Evolutionary conservation across 768 basidiomycete species (phyloP).

Genomic region (Amanita thiersii): DNA sequence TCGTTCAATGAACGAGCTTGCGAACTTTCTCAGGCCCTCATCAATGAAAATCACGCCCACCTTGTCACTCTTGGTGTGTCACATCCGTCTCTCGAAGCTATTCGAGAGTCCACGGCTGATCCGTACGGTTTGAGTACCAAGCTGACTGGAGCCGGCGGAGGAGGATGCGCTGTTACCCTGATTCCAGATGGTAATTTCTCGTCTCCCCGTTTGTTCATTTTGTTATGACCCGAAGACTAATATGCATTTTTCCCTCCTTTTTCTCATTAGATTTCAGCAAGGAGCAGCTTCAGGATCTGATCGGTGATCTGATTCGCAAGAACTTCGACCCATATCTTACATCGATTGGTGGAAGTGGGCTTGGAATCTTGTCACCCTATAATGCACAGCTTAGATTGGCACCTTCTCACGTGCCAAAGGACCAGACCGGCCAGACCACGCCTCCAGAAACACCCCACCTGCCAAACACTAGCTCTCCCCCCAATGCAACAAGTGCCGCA

Average conservation of each 20-base stretch:
- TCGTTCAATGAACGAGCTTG: slow-evolving; percentile 12
- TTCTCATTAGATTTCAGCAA: slow-evolving; percentile 59
- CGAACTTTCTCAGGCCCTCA: slow-evolving; percentile 48
- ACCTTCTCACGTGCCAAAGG: slow-evolving; percentile 12
- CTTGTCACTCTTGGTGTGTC: slow-evolving; percentile 85
- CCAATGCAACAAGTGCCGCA: slow-evolving; percentile 14
- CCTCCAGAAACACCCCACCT: slow-evolving; percentile 41
- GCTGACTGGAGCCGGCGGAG: slow-evolving; percentile 95
- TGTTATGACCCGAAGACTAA: slow-evolving; percentile 5
- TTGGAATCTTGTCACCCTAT: slow-evolving; percentile 74
- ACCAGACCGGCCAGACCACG: slow-evolving; percentile 32
- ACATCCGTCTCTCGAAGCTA: slow-evolving; percentile 79
- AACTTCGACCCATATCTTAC: slow-evolving; percentile 84
- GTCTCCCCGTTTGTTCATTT: slow-evolving; percentile 11
- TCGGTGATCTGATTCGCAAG: slow-evolving; percentile 46
- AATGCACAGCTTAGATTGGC: slow-evolving; percentile 27
- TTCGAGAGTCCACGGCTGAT: slow-evolving; percentile 59
- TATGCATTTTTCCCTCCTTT: slow-evolving; percentile 9
- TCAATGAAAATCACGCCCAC: slow-evolving; percentile 84
- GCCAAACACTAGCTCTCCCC: slow-evolving; percentile 15
- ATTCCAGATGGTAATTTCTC: slow-evolving; percentile 91
- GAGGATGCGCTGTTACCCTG: slow-evolving; percentile 95
- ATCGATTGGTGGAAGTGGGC: slow-evolving; percentile 86
- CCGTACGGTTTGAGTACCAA: slow-evolving; percentile 82
- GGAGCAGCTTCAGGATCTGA: slow-evolving; percentile 47